Conservation (phyloP, 352 stramenopile species). For the Pythium vanterpoolii region DNA sequence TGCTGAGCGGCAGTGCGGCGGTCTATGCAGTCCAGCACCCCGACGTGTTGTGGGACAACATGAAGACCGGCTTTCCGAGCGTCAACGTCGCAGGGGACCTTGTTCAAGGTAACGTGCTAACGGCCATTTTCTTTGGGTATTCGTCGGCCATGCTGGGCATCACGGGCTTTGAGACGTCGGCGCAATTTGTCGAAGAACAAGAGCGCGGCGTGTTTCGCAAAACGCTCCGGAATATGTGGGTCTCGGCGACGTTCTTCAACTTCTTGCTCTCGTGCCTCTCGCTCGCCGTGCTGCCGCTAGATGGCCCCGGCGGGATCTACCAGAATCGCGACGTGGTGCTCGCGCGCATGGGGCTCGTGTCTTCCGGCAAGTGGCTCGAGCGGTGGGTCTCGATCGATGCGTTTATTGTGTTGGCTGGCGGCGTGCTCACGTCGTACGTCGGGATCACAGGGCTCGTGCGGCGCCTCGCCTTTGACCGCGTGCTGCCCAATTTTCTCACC, state of each 20-base stretch:
- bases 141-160: constrained; percentile 93
- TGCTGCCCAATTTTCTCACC: constrained; percentile 79
- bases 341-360: constrained; percentile 85
- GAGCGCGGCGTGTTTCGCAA: constrained; percentile 92
- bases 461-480: constrained; percentile 89
- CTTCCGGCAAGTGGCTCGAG: constrained; percentile 70
- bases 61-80: constrained; percentile 79
- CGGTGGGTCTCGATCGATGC: constrained; percentile 86
- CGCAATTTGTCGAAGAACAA: constrained; percentile 94
- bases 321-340: constrained; percentile 88
- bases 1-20: constrained; percentile 31
- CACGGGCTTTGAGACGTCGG: constrained; percentile 93
- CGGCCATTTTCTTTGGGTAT: constrained; percentile 90
- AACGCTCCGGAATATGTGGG: constrained; percentile 94
- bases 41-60: constrained; percentile 80
- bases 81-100: constrained; percentile 86
- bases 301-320: constrained; percentile 66
- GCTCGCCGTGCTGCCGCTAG: constrained; percentile 86
- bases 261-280: constrained; percentile 90
- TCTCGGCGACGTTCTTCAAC: constrained; percentile 88
- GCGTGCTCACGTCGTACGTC: constrained; percentile 92
- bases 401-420: constrained; percentile 93
- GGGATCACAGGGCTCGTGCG: constrained; percentile 90
- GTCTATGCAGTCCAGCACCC: constrained; percentile 61
- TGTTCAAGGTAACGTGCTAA: constrained; percentile 78